A percentile compares a stretch with the other conserved stretches of the same genome.
Evolutionary conservation across 2,329 filamentous ascomycete genomes (phyloP).

Genomic region (Blastomyces parvus): DNA sequence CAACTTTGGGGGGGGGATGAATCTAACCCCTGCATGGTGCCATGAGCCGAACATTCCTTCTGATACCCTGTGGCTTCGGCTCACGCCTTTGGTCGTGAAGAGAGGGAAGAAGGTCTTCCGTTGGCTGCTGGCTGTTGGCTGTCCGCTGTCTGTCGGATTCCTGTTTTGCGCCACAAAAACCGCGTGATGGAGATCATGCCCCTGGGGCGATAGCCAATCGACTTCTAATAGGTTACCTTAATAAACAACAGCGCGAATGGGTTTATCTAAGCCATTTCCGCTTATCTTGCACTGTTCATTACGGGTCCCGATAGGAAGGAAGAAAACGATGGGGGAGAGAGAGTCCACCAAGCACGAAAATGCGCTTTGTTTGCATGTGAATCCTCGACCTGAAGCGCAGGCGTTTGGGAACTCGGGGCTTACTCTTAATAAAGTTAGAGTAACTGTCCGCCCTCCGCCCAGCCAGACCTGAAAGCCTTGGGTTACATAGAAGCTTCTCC

Average conservation of each 20-base stretch:
- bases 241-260: neutral
- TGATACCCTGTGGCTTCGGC: neutral
- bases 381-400: neutral
- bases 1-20: neutral
- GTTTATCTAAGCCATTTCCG: no score
- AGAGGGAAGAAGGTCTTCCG: neutral
- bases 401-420: neutral
- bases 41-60: neutral
- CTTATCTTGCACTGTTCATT: no score
- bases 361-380: no score
- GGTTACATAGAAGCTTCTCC: constrained; percentile 2
- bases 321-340: no score
- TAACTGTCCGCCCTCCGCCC: neutral
- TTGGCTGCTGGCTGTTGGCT: neutral
- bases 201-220: neutral
- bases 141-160: neutral
- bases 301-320: no score
- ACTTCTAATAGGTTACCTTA: neutral
- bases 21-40: neutral
- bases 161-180: neutral
- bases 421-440: neutral
- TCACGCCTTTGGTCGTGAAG: neutral
- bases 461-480: neutral
- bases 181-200: neutral
- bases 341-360: no score